Evolutionary conservation across 345 rosid species (phyloP).

Genomic region (Moringa oleifera): DNA sequence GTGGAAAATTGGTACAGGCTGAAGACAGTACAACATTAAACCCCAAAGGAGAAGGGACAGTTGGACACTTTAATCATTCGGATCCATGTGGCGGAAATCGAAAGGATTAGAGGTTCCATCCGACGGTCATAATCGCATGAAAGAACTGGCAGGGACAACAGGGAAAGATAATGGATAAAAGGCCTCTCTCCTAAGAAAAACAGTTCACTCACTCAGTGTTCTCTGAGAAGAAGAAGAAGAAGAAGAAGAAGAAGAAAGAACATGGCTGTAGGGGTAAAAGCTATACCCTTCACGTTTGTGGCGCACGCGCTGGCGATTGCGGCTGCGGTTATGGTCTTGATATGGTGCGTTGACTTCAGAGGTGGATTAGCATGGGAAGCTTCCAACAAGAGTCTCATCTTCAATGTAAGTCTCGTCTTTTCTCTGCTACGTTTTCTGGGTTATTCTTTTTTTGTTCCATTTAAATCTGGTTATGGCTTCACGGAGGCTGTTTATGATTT

Average conservation of each 20-base stretch:
- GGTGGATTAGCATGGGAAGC: slow-evolving; percentile 97
- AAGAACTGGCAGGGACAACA: no score
- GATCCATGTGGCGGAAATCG: no score
- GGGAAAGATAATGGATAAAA: no score
- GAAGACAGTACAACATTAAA: no score
- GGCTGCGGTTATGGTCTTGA: slow-evolving; percentile 59
- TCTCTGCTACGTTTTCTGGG: neutral
- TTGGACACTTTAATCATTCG: no score
- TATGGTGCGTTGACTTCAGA: slow-evolving; percentile 68
- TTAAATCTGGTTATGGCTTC: neutral
- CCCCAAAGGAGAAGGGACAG: no score
- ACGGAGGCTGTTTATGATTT: no score
- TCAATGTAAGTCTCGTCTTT: slow-evolving; percentile 49
- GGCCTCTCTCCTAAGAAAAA: no score
- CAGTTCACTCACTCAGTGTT: neutral
- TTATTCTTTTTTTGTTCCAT: neutral
- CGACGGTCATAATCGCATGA: no score
- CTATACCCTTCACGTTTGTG: slow-evolving; percentile 50
- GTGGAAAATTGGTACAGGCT: no score
- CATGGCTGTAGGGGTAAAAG: slow-evolving; percentile 49
- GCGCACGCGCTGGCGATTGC: slow-evolving; percentile 57
- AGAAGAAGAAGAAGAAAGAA: slow-evolving; percentile 9
- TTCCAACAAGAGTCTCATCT: slow-evolving; percentile 77
- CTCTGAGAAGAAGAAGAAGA: neutral
- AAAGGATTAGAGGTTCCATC: no score